Evolutionary conservation across 805 yeast genomes (phyloP), one percentile per base, ranked within the genome.

Genomic region (Kodamaea kakaduensis): DNA sequence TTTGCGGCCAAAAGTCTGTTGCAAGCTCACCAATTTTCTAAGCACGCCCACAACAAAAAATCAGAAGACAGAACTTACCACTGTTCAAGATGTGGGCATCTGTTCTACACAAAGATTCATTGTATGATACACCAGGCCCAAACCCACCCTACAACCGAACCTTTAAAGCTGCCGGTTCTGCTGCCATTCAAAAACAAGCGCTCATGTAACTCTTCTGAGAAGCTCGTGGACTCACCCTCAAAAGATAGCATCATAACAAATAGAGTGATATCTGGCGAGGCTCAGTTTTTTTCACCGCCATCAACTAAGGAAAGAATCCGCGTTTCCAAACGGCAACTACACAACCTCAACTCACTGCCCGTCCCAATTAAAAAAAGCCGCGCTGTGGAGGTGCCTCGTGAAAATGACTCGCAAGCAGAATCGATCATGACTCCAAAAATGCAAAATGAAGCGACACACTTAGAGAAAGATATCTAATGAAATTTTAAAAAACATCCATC

Each of bases 81-180:
- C 8, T 30, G 32, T 18, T 20, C 25, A 7, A 18, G 23, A 4
- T 31, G 34, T 22, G n/a, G 14, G n/a, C 14, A 31, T n/a, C 16
- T 23, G 9, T 31, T 23, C 13, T 20, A 20, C 9, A 31, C 34
- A 12, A 31, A 24, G n/a, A 22, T 31, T 7, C 34, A 20, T 6
- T 31, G 34, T n/a, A 22, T 17, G 10, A 31, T 31, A 9, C 34
- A 31, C 17, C 34, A 31, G 17, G 27, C 34, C 5, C 24, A 31
- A n/a, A 21, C 13, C 7, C 34, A 31, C 22, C 15, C 21, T 5
- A 6, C 25, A 3, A 12, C 16, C 4, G 25, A 14, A 3, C 25
- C 23, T 8, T 21, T 30, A 13, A 30, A 5, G 10, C 32, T 30
- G 32, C 32, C 32, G 9, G 25, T 21, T 9, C 23, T 19, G 24